These are phyloP conservation scores for Gnomoniopsis smithogilvyi DNA, from an alignment of 2,329 filamentous ascomycete species.

Conservation along the genomic window DNA sequence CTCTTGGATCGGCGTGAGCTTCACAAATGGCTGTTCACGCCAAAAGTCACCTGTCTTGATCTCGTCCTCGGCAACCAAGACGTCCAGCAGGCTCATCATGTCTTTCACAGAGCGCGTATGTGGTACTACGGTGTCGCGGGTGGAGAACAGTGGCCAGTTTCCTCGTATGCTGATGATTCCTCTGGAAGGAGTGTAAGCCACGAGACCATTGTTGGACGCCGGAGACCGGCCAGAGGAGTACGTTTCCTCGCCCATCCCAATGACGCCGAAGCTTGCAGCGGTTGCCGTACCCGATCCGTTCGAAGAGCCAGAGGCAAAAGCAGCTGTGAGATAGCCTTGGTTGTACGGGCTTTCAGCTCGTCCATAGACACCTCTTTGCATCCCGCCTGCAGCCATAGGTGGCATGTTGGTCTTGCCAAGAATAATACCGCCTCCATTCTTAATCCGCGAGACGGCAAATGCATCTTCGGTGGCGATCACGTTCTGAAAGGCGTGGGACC, in stretches of 20 bases:
- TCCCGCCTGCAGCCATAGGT: slow-evolving; percentile 56
- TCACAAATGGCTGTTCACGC: slow-evolving; percentile 44
- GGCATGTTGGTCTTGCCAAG: slow-evolving; percentile 59
- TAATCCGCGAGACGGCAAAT: slow-evolving; percentile 43
- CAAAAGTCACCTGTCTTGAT: slow-evolving; percentile 49
- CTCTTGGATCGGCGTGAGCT: slow-evolving; percentile 33
- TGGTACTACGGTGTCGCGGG: neutral
- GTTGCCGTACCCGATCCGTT: slow-evolving; percentile 53
- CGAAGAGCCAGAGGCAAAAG: slow-evolving; percentile 55
- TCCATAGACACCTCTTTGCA: slow-evolving; percentile 54
- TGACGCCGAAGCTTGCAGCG: slow-evolving; percentile 46
- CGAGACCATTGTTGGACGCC: slow-evolving; percentile 7
- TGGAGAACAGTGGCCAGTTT: slow-evolving; percentile 6
- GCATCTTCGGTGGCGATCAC: slow-evolving; percentile 51
- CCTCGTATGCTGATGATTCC: neutral
- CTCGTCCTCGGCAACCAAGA: slow-evolving; percentile 41
- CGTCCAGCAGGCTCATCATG: slow-evolving; percentile 45
- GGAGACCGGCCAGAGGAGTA: slow-evolving; percentile 53
- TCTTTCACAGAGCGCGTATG: slow-evolving; percentile 43
- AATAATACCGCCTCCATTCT: slow-evolving; percentile 46
- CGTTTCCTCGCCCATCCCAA: slow-evolving; percentile 53
- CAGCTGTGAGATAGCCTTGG: slow-evolving; percentile 47
- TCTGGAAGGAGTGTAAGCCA: slow-evolving; percentile 8
- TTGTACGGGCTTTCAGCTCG: slow-evolving; percentile 57
- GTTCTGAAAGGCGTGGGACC: slow-evolving; percentile 51